Conservation (phyloP, 805 yeast species). For the Blastobotrys mokoenaii region DNA sequence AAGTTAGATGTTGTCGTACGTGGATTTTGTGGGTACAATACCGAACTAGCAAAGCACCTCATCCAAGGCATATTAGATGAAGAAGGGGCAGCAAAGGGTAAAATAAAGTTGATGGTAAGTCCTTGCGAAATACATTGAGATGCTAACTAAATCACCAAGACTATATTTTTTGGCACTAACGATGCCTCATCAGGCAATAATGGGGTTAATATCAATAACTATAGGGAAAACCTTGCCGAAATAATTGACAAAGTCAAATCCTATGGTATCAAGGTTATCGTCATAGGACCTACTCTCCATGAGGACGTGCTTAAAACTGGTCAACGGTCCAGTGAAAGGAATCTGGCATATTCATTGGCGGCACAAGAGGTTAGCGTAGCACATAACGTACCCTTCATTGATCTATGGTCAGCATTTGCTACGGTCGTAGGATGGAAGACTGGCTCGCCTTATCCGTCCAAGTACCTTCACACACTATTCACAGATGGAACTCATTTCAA, state of each 20-base stretch:
- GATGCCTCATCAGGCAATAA: neutral
- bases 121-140: neutral
- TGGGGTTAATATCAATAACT: neutral
- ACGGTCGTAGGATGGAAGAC: neutral
- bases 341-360: neutral
- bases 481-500: neutral
- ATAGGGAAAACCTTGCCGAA: neutral
- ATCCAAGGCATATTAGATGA: neutral
- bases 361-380: neutral
- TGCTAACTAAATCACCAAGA: too few species aligned
- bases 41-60: neutral
- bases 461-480: neutral
- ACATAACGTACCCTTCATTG: neutral
- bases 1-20: neutral
- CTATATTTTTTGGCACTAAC: neutral
- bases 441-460: neutral
- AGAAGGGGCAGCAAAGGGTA: neutral
- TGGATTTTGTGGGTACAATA: neutral
- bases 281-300: neutral
- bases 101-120: neutral
- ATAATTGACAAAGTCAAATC: neutral
- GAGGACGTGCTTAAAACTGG: neutral
- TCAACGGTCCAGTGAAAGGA: neutral
- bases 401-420: neutral
- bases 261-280: neutral